These are phyloP conservation scores for Holtermanniella nyarrowii DNA, from an alignment of 768 basidiomycete genomes.

Conservation along the genomic window DNA sequence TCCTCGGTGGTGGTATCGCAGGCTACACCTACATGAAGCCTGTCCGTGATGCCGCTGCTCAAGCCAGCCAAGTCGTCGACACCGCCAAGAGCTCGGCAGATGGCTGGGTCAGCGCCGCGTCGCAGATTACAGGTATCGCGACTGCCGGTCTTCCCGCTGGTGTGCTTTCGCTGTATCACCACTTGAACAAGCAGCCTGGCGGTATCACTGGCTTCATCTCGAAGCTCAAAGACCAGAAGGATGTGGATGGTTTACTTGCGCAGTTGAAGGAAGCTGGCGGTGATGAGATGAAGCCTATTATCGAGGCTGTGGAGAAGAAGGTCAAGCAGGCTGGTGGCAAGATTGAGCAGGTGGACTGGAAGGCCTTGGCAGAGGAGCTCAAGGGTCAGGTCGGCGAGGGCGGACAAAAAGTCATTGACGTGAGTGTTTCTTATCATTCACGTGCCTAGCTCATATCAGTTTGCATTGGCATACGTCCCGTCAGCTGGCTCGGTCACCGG, in stretches of 20 bases:
- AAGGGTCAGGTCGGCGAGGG: constrained; percentile 32
- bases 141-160: constrained; percentile 23
- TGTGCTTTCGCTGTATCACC: constrained; percentile 26
- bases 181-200: constrained; percentile 21
- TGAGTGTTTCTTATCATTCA: constrained; percentile 11
- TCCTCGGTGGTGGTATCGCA: constrained; percentile 28
- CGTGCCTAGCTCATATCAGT: background rate
- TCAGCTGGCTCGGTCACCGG: constrained; percentile 25
- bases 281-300: constrained; percentile 33
- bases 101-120: constrained; percentile 1
- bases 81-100: constrained; percentile 20
- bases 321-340: constrained; percentile 37
- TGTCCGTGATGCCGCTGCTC: constrained; percentile 26
- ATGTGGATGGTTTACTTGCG: constrained; percentile 27
- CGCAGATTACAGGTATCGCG: constrained; percentile 6
- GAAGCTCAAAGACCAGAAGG: constrained; percentile 28
- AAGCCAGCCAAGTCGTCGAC: constrained; percentile 19
- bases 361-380: constrained; percentile 23
- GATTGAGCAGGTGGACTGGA: constrained; percentile 37
- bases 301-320: constrained; percentile 33
- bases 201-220: constrained; percentile 34
- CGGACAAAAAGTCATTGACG: constrained; percentile 29
- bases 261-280: constrained; percentile 36
- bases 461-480: background rate
- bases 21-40: constrained; percentile 34